These are phyloP conservation scores for Coemansia sp. DNA, from an alignment of 192 early-diverging fungal species.

Conservation along the genomic window DNA sequence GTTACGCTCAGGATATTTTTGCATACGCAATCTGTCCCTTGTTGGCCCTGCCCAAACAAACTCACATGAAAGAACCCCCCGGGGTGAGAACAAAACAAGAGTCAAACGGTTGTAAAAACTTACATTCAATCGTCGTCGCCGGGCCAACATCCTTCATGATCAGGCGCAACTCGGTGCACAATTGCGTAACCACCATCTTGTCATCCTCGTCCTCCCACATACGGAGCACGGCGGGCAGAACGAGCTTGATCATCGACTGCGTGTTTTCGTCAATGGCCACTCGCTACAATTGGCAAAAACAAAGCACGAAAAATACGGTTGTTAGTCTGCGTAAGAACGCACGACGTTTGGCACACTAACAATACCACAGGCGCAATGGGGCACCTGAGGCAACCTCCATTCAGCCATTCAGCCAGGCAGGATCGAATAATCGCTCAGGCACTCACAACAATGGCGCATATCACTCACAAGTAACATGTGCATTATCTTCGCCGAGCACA, in stretches of 20 bases:
- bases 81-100: not conserved
- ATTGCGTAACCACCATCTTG: constrained; percentile 76
- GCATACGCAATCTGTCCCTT: not conserved
- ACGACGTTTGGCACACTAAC: not conserved
- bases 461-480: constrained; percentile 10
- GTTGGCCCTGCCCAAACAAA: not conserved
- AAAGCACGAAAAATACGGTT: not conserved
- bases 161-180: constrained; percentile 71
- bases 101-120: constrained; percentile 17
- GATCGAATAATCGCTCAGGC: not conserved
- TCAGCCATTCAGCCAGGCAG: not conserved
- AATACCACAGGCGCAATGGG: not conserved
- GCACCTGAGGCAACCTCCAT: not conserved
- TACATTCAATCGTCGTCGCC: constrained; percentile 52
- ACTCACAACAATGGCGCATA: not conserved
- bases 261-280: constrained; percentile 76
- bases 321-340: not conserved
- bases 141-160: constrained; percentile 76
- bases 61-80: not conserved
- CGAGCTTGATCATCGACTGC: constrained; percentile 61
- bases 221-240: constrained; percentile 67
- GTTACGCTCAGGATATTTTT: constrained; percentile 1
- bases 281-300: constrained; percentile 40
- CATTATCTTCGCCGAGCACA: constrained; percentile 2
- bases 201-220: constrained; percentile 85